Evolutionary conservation across 257 asterid species (phyloP).

Genomic region (Haberlea rhodopensis): DNA sequence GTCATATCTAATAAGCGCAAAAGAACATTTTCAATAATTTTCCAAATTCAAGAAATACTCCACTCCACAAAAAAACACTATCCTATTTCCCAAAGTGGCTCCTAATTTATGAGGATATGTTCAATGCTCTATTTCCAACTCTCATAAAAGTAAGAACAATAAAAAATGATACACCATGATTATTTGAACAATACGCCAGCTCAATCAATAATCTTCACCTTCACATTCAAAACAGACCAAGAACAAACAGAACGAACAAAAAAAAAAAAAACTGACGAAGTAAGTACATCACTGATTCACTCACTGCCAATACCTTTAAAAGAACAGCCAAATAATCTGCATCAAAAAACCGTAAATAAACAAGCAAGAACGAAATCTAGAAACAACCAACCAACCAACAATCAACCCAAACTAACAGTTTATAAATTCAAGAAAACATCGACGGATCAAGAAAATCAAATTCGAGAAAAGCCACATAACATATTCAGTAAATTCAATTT

Average conservation of each 20-base stretch:
- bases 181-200: constrained; percentile 30
- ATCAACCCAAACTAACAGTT: constrained; percentile 38
- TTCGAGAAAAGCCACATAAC: constrained; percentile 29
- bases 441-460: constrained; percentile 42
- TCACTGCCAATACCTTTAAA: constrained; percentile 28
- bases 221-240: constrained; percentile 30
- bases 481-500: constrained; percentile 34
- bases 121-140: constrained; percentile 27
- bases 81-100: constrained; percentile 18
- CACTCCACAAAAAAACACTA: constrained; percentile 19
- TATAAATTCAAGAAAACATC: constrained; percentile 34
- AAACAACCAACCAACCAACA: constrained; percentile 33
- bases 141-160: constrained; percentile 14
- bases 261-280: constrained; percentile 26
- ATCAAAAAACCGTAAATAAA: constrained; percentile 26
- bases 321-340: constrained; percentile 31
- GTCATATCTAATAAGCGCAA: constrained; percentile 68
- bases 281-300: constrained; percentile 25
- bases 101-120: background rate
- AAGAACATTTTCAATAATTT: constrained; percentile 27
- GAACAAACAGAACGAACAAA: constrained; percentile 17
- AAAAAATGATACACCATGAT: constrained; percentile 16
- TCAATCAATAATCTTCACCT: constrained; percentile 28
- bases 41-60: constrained; percentile 27
- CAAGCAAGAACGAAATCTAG: constrained; percentile 28